These are phyloP conservation scores for Periconia sp. DNA, from an alignment of 2,329 filamentous ascomycete genomes.

Conservation along the genomic window DNA sequence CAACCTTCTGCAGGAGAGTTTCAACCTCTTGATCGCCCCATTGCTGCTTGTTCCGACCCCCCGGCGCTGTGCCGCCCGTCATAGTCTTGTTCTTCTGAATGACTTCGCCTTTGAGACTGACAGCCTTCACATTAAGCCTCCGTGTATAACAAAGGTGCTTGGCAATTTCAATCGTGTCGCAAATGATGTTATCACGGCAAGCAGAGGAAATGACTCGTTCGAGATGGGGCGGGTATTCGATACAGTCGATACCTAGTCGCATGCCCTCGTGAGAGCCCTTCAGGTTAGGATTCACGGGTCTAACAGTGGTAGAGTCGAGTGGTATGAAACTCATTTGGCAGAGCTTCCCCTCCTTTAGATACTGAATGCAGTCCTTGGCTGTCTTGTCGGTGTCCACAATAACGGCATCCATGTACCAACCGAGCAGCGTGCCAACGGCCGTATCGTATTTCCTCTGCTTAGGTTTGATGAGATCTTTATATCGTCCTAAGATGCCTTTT, in stretches of 20 bases:
- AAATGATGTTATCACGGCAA: slow-evolving; percentile 93
- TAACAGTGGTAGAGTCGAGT: slow-evolving; percentile 96
- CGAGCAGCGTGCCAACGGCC: slow-evolving; percentile 89
- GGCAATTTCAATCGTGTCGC: slow-evolving; percentile 83
- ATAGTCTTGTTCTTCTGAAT: slow-evolving; percentile 97
- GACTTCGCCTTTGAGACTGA: slow-evolving; percentile 92
- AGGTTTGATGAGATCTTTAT: slow-evolving; percentile 90
- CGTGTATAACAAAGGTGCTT: slow-evolving; percentile 88
- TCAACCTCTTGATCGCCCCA: slow-evolving; percentile 93
- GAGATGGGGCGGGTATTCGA: slow-evolving; percentile 87
- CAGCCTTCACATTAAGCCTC: slow-evolving; percentile 77
- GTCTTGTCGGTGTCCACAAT: slow-evolving; percentile 96
- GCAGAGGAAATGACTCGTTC: slow-evolving; percentile 94
- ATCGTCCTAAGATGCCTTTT: slow-evolving; percentile 77
- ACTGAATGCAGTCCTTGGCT: slow-evolving; percentile 90
- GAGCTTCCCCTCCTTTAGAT: slow-evolving; percentile 87
- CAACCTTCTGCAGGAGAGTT: slow-evolving; percentile 76
- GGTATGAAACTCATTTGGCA: slow-evolving; percentile 94
- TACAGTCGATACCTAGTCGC: slow-evolving; percentile 91
- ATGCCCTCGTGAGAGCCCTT: slow-evolving; percentile 86
- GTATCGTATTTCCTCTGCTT: slow-evolving; percentile 98
- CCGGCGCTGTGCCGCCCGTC: slow-evolving; percentile 84
- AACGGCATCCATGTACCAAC: slow-evolving; percentile 91
- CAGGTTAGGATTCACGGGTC: slow-evolving; percentile 84
- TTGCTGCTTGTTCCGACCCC: slow-evolving; percentile 72